These are phyloP conservation scores for Tolypocladium amazonense DNA, from an alignment of 2,329 filamentous ascomycete species.

Conservation along the genomic window DNA sequence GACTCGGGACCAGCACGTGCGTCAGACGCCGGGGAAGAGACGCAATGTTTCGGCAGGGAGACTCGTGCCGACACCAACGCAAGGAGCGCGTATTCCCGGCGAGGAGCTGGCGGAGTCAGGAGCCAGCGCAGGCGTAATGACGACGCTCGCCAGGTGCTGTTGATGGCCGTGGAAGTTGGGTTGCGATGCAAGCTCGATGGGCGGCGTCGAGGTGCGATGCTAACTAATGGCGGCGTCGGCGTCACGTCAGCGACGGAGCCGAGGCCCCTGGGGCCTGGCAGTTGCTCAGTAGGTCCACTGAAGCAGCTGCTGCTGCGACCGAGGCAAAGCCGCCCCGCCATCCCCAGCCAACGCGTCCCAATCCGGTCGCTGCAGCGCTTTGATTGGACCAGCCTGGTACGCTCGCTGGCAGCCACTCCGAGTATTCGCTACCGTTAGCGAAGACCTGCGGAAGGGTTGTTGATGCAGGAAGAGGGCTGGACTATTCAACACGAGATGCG, in stretches of 20 bases:
- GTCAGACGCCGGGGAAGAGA: background rate
- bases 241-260: background rate
- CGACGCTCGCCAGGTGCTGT: background rate
- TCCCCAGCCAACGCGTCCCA: background rate
- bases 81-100: background rate
- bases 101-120: background rate
- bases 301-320: background rate
- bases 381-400: background rate
- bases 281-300: background rate
- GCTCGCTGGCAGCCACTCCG: background rate
- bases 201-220: background rate
- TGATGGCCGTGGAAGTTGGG: background rate
- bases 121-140: background rate
- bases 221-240: background rate
- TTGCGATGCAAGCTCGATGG: background rate
- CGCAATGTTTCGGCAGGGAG: background rate
- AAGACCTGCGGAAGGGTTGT: too few relatives aligned
- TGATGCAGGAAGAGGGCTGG: background rate
- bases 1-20: background rate
- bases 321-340: background rate
- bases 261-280: background rate
- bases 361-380: background rate
- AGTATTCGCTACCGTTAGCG: background rate
- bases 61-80: background rate
- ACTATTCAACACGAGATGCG: background rate